Percentiles rank a stretch among this genome's conserved stretches.
These are phyloP conservation scores for Lunularia cruciata DNA, from an alignment of 225 moss, liverwort and hornwort genomes.

Conservation along the genomic window DNA sequence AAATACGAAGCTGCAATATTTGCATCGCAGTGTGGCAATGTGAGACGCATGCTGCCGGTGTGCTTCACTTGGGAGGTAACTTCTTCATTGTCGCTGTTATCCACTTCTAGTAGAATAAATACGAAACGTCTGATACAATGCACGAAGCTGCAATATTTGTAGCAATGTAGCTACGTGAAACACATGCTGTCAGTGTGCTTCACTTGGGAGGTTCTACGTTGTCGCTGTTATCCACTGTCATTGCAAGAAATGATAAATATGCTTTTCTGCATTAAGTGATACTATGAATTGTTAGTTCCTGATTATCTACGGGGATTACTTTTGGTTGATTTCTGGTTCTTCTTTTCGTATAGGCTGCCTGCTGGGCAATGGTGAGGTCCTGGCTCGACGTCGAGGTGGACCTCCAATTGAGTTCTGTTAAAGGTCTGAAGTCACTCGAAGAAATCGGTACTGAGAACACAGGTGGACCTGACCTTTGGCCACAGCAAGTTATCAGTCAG, in stretches of 20 bases:
- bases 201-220: slow-evolving; percentile 90
- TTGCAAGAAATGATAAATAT: slow-evolving; percentile 12
- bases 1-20: slow-evolving; percentile 95
- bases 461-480: slow-evolving; percentile 73
- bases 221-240: background rate
- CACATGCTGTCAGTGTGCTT: slow-evolving; percentile 92
- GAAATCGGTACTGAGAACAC: slow-evolving; percentile 39
- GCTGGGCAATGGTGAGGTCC: slow-evolving; percentile 89
- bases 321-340: background rate
- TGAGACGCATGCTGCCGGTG: slow-evolving; percentile 89
- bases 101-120: background rate
- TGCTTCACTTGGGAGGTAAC: slow-evolving; percentile 85
- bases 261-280: background rate
- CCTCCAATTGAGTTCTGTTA: slow-evolving; percentile 62
- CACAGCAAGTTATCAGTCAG: slow-evolving; percentile 79
- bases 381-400: slow-evolving; percentile 93
- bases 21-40: slow-evolving; percentile 89
- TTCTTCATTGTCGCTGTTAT: no score
- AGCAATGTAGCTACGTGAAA: slow-evolving; percentile 84
- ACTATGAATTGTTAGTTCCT: background rate
- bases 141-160: slow-evolving; percentile 95
- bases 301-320: background rate
- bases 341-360: slow-evolving; percentile 72
- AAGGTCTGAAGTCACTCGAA: slow-evolving; percentile 50
- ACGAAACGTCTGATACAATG: slow-evolving; percentile 62